These are phyloP conservation scores for Pulveroboletus ravenelii DNA, from an alignment of 768 basidiomycete species.

Conservation along the genomic window DNA sequence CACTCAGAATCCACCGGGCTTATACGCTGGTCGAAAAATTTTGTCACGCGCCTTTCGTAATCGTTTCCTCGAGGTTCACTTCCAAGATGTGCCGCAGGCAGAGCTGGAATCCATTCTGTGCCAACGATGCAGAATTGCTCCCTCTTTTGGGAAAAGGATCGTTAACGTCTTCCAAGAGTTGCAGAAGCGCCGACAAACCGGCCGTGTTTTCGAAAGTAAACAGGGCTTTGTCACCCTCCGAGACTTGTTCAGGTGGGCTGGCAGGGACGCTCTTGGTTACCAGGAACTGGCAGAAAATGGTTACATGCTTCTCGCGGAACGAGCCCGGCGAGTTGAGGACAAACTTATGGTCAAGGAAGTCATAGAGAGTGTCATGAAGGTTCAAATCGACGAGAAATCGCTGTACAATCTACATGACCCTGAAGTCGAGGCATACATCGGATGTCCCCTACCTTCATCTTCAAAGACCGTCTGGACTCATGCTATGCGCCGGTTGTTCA, in stretches of 20 bases:
- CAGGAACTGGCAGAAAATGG: conserved; percentile 94
- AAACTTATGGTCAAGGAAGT: conserved; percentile 87
- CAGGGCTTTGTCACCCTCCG: conserved; percentile 95
- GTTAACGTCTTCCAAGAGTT: conserved; percentile 90
- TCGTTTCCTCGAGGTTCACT: conserved; percentile 96
- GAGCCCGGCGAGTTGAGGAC: conserved; percentile 80
- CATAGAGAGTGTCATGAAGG: conserved; percentile 85
- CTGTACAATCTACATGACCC: conserved; percentile 60
- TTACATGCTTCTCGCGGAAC: conserved; percentile 95
- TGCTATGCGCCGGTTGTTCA: conserved; percentile 87
- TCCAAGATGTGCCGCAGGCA: conserved; percentile 90
- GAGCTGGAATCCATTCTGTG: conserved; percentile 94
- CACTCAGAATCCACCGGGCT: conserved; percentile 94
- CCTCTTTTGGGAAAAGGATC: conserved; percentile 87
- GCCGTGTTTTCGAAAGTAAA: conserved; percentile 95
- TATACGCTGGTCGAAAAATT: conserved; percentile 93
- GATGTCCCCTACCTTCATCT: conserved; percentile 44
- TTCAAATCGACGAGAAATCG: conserved; percentile 64
- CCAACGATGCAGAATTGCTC: conserved; percentile 87
- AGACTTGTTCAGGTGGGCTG: conserved; percentile 97
- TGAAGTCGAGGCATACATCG: conserved; percentile 47
- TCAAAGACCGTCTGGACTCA: conserved; percentile 81
- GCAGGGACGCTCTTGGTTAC: conserved; percentile 80
- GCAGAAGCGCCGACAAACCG: conserved; percentile 84
- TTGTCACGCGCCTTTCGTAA: conserved; percentile 95